These are phyloP conservation scores for Mycotypha africana DNA, from an alignment of 371 early-diverging fungal genomes.

Conservation along the genomic window DNA sequence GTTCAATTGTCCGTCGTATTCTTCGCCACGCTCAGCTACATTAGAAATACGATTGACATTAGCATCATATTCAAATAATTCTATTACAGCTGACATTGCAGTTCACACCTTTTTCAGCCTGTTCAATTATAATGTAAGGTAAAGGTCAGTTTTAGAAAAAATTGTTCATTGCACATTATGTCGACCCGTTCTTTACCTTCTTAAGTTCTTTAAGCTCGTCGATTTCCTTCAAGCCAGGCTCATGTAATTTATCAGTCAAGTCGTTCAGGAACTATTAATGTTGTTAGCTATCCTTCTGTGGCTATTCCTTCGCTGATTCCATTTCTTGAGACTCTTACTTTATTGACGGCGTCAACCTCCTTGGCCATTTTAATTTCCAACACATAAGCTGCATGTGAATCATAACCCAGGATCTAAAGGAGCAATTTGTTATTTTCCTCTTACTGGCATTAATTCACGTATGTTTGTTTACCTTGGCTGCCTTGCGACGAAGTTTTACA, in stretches of 20 bases:
- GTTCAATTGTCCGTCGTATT: conserved; percentile 54
- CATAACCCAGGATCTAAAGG: conserved; percentile 62
- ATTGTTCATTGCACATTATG: too few species aligned
- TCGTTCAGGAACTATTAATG: conserved; percentile 57
- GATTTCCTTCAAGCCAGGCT: conserved; percentile 58
- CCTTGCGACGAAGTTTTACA: conserved; percentile 47
- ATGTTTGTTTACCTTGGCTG: conserved; percentile 46
- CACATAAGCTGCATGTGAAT: conserved; percentile 66
- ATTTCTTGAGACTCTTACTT: conserved; percentile 21
- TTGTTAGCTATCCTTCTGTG: too few species aligned
- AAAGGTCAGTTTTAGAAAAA: too few species aligned
- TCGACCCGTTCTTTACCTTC: conserved; percentile 34
- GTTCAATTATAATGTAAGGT: too few species aligned
- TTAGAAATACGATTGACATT: not conserved
- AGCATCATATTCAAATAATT: too few species aligned
- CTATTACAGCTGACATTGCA: too few species aligned
- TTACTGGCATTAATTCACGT: not conserved
- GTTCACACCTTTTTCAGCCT: conserved; percentile 28
- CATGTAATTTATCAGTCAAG: conserved; percentile 51
- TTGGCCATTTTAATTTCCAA: conserved; percentile 88
- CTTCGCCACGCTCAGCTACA: conserved; percentile 29
- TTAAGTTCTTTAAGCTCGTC: conserved; percentile 53
- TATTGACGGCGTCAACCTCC: conserved; percentile 54
- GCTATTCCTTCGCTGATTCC: too few species aligned
- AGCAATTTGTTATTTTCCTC: not conserved